Percentiles rank a stretch among this genome's conserved stretches.
These are phyloP conservation scores for Ophiostoma piceae DNA, from an alignment of 2,329 filamentous ascomycete genomes.

Conservation along the genomic window DNA sequence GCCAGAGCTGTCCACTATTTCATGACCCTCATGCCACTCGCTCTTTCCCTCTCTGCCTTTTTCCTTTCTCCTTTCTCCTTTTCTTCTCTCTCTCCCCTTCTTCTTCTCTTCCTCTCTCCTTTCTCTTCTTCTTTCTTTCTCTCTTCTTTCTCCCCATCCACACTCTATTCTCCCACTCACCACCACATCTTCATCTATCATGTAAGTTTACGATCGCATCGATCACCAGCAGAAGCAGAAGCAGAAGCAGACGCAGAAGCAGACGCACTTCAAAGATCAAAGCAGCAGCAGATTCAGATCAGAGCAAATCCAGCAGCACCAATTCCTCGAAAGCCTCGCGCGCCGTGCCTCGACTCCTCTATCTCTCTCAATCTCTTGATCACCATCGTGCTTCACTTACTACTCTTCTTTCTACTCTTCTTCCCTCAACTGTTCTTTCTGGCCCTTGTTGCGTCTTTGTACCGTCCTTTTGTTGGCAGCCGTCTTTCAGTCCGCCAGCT, in stretches of 20 bases:
- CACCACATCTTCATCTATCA: slow-evolving; percentile 5
- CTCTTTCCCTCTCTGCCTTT: slow-evolving; percentile 7
- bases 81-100: slow-evolving; percentile 8
- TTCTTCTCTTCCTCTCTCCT: not conserved
- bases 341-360: slow-evolving; percentile 4
- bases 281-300: not conserved
- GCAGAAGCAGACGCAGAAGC: not conserved
- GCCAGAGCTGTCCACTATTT: slow-evolving; percentile 9
- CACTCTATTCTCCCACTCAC: not conserved
- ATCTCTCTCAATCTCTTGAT: not conserved
- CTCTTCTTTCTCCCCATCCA: not conserved
- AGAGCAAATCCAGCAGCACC: not conserved
- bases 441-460: not conserved
- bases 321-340: not conserved
- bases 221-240: not conserved
- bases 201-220: slow-evolving; percentile 9
- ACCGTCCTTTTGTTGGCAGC: not conserved
- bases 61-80: not conserved
- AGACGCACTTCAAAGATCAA: too few species aligned
- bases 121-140: not conserved
- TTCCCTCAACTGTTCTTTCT: not conserved
- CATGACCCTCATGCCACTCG: slow-evolving; percentile 12
- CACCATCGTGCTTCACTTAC: not conserved
- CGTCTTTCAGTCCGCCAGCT: not conserved
- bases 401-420: not conserved